Conservation (phyloP, 768 basidiomycete species). For the Pholiota molesta region DNA sequence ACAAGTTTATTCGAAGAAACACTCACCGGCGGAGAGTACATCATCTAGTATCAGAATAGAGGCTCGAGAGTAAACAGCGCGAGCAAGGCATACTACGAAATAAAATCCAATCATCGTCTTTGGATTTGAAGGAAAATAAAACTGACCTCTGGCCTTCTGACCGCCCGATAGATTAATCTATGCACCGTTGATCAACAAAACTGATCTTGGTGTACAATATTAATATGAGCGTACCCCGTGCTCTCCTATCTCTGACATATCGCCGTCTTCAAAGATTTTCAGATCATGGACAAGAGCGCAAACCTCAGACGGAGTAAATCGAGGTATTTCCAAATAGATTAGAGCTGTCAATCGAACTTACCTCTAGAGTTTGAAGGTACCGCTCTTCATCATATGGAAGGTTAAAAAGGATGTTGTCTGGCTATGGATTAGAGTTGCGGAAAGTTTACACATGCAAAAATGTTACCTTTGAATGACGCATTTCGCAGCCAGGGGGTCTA, state of each 20-base stretch:
- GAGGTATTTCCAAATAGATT: neutral
- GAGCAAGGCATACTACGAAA: conserved; percentile 47
- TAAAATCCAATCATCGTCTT: conserved; percentile 33
- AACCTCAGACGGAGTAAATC: conserved; percentile 33
- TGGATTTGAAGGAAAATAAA: conserved; percentile 22
- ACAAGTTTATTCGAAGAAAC: neutral
- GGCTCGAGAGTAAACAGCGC: conserved; percentile 85
- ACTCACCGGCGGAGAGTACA: conserved; percentile 60
- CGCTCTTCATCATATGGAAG: conserved; percentile 72
- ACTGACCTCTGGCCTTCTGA: conserved; percentile 64
- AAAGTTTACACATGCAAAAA: neutral
- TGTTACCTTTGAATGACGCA: conserved; percentile 43
- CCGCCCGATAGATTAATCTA: conserved; percentile 60
- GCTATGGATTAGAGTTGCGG: neutral
- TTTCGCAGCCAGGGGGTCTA: conserved; percentile 70
- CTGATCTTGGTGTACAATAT: neutral
- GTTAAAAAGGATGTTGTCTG: conserved; percentile 74
- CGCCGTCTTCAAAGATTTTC: conserved; percentile 84
- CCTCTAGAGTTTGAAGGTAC: conserved; percentile 78
- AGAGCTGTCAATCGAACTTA: conserved; percentile 31
- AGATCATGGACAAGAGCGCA: conserved; percentile 75
- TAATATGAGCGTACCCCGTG: conserved; percentile 58
- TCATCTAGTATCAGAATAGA: conserved; percentile 87
- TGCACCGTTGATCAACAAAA: neutral
- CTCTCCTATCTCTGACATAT: conserved; percentile 89